Base-by-base conservation (phyloP, 1,284 basidiomycete species). In the Somion occarium region DNA sequence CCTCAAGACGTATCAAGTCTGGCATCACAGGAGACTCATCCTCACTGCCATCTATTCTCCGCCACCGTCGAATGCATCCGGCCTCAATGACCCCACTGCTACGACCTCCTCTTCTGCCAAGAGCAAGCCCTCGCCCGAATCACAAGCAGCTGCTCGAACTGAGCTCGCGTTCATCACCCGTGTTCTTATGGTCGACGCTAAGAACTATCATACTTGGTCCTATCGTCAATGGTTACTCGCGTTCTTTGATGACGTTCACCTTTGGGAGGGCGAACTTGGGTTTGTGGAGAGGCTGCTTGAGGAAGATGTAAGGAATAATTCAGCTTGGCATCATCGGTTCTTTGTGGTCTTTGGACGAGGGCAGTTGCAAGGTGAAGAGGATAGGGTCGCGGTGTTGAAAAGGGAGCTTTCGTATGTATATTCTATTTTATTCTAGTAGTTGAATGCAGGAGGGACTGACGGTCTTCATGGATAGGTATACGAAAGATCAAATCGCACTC, bases 261-360 rank as follows among this genome's bases (percentile, higher is more conserved):
- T 95, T 38, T 98, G 95, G 94, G 69, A 64, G 0, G 78, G 75
- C 12, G 96, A 98, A 69, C 70, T 88, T 18, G 75, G 75, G 23
- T 97, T 91, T 67, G 80, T 90, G 48, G 88, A 94, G 56, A 65
- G 69, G 50, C 79, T 98, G 73, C 67, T 98, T 23, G 73, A 74
- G 4, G 69, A 77, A 20, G 96, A 99, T 67, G 76, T 96, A 37
- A 72, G 95, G 60, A 99, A 99, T 68, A 99, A 99, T 65, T 95
- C 91, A 39, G 97, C 92, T 13, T 99, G 96, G 96, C 93, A 96
- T 65, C 97, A 98, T 74, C 84, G 96, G 22, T 98, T 93, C 77
- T 98, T 96, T 66, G 80, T 93, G 48, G 78, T 88, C n/a, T 93
- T 92, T 60, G 80, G 82, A 48, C 78, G 81, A 48, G 88, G 84